phyloP scores from a whole-genome alignment of 495 filamentous ascomycete genomes.

The Penicillium goetzii region DNA sequence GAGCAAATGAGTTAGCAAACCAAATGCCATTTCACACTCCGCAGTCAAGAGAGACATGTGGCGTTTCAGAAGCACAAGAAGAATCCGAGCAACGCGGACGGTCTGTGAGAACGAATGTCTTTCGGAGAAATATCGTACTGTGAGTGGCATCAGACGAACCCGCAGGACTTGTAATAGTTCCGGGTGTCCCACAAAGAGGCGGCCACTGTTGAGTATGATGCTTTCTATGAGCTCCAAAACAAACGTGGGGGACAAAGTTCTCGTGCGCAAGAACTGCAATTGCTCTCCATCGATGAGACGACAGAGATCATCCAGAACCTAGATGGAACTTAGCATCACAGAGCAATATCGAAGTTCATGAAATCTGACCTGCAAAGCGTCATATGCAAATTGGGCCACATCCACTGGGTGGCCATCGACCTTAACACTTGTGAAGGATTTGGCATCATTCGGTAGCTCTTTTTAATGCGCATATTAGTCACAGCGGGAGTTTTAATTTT shows the following conservation, averaged over 20 bases:
- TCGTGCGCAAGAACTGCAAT: slow-evolving; percentile 76
- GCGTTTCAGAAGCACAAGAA: slow-evolving; percentile 76
- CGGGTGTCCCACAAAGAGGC: slow-evolving; percentile 74
- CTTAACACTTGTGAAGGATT: slow-evolving; percentile 38
- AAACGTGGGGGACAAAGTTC: slow-evolving; percentile 75
- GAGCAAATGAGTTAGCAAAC: slow-evolving; percentile 82
- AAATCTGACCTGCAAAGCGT: slow-evolving; percentile 63
- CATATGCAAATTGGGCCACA: slow-evolving; percentile 75
- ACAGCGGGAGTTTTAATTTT: neutral
- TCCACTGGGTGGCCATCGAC: slow-evolving; percentile 63
- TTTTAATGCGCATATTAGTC: slow-evolving; percentile 53
- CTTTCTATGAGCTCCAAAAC: slow-evolving; percentile 91
- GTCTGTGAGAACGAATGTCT: slow-evolving; percentile 80
- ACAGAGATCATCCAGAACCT: slow-evolving; percentile 87
- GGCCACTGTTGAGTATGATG: slow-evolving; percentile 79
- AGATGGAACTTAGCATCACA: slow-evolving; percentile 19
- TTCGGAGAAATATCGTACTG: slow-evolving; percentile 77
- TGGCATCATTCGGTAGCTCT: slow-evolving; percentile 57
- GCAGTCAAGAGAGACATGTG: slow-evolving; percentile 73
- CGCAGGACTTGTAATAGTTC: slow-evolving; percentile 82
- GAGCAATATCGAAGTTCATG: neutral
- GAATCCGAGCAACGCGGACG: slow-evolving; percentile 77
- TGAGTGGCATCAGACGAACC: slow-evolving; percentile 80
- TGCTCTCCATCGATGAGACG: slow-evolving; percentile 82
- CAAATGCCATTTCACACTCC: slow-evolving; percentile 84